Base-by-base conservation (phyloP, 2,329 filamentous ascomycete genomes). In the Hypoxylon sp. region DNA sequence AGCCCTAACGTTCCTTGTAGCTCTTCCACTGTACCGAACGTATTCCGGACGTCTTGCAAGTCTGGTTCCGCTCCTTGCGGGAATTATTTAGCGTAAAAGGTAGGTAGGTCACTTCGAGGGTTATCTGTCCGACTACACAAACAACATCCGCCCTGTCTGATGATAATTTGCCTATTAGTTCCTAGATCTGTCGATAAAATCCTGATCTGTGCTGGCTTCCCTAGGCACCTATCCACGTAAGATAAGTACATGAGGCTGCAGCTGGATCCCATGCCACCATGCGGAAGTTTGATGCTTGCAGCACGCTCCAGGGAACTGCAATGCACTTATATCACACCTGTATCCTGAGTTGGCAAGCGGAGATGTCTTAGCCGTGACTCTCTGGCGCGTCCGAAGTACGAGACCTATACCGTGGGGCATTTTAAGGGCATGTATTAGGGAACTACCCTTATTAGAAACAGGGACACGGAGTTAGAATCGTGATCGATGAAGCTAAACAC, bases 41-140 rank as follows among this genome's bases (percentile, higher is more conserved):
- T 49, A 53, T 64, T 50, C 67, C 61, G 54, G 61, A 67, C 48
- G 56, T 11, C 52, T 51, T 61, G 36, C 24, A 63, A 69, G 40
- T 69, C 46, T 63, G 67, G 67, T 65, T 67, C 67, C 57, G 61
- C 54, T 57, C 64, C 67, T 64, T 69, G 64, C 60, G 55, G 61
- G 67, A 57, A 44, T 54, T 45, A 42, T 53, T 20, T 53, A 57
- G 62, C 49, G 50, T 62, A 11, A 33, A 4, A 12, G 32, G 53
- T 45, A 26, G 3, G 24, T 55, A 48, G 26, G 33, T 44, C 40
- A 22, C 38, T 45, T 11, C 46, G 54, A 62, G 50, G 54, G 57
- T n/a, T 64, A 67, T 60, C 24, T 56, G 30, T 55, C 36, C 55
- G 60, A 32, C 36, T 18, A 52, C 49, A 48, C 18, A 14, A 56